Conservation (phyloP, 306 rosid genomes). For the Sindora glabra region DNA sequence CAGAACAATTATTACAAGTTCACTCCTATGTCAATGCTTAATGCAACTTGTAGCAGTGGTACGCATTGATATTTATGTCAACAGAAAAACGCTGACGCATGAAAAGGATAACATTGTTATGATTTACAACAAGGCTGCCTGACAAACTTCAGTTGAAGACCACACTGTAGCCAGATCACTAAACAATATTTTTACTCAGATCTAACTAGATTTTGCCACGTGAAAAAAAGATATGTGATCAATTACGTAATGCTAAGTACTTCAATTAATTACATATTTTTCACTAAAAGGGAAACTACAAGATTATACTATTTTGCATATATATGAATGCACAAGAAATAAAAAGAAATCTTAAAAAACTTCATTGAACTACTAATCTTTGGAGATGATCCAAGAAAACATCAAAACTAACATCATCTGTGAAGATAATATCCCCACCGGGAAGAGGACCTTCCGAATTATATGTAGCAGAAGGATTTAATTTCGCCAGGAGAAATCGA, state of each 20-base stretch:
- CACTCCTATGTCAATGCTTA: too few species aligned
- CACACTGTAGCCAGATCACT: too few species aligned
- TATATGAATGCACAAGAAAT: slow-evolving; percentile 18
- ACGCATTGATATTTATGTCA: too few species aligned
- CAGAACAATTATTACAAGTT: too few species aligned
- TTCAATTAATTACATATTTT: slow-evolving; percentile 24
- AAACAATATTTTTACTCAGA: too few species aligned
- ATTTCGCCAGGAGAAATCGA: slow-evolving; percentile 81
- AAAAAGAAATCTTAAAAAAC: slow-evolving; percentile 12
- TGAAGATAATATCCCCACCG: slow-evolving; percentile 86
- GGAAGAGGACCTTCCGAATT: slow-evolving; percentile 61
- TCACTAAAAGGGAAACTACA: slow-evolving; percentile 17
- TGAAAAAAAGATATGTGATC: background rate
- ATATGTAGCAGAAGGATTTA: slow-evolving; percentile 88
- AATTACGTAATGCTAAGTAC: background rate
- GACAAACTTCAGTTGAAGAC: too few species aligned
- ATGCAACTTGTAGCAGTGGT: too few species aligned
- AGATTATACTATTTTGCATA: background rate
- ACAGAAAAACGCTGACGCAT: too few species aligned
- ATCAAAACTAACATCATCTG: slow-evolving; percentile 92
- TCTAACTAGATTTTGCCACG: too few species aligned
- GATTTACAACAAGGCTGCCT: too few species aligned
- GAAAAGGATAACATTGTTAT: too few species aligned
- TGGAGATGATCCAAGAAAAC: slow-evolving; percentile 94
- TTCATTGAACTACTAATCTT: slow-evolving; percentile 88